phyloP scores from a whole-genome alignment of 2,329 filamentous ascomycete species.

The Dothideomycetes sp. region DNA sequence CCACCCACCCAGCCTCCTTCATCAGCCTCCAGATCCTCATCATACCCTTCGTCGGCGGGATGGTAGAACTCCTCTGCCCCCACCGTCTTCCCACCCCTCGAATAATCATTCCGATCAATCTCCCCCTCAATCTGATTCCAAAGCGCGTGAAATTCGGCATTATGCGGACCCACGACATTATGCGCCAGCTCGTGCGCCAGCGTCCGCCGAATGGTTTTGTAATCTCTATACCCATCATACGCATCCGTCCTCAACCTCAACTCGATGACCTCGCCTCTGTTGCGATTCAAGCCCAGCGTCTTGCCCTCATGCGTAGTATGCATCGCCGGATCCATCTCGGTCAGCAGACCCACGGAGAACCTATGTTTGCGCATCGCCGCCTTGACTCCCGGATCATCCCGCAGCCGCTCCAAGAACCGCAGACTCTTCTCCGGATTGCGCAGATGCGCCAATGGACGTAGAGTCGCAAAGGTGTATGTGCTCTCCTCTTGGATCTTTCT shows the following conservation, averaged over 20 bases:
- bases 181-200: constrained; percentile 93
- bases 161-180: constrained; percentile 77
- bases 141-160: constrained; percentile 79
- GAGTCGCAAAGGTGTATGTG: constrained; percentile 68
- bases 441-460: constrained; percentile 67
- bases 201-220: constrained; percentile 81
- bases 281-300: constrained; percentile 78
- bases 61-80: constrained; percentile 49
- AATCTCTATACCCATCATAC: constrained; percentile 87
- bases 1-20: constrained; percentile 70
- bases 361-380: constrained; percentile 72
- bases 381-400: constrained; percentile 75
- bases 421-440: constrained; percentile 63
- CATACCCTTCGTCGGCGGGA: constrained; percentile 26
- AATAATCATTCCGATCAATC: constrained; percentile 73
- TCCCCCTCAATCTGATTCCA: constrained; percentile 80
- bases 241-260: constrained; percentile 83
- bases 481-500: constrained; percentile 45
- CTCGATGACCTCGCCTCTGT: constrained; percentile 82
- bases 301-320: constrained; percentile 76
- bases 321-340: constrained; percentile 85
- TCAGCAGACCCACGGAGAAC: constrained; percentile 75
- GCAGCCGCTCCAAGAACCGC: constrained; percentile 62
- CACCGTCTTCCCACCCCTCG: constrained; percentile 53
- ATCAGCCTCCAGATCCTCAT: constrained; percentile 47